These are phyloP conservation scores for Coffea eugenioides DNA, from an alignment of 257 asterid species.

Conservation along the genomic window DNA sequence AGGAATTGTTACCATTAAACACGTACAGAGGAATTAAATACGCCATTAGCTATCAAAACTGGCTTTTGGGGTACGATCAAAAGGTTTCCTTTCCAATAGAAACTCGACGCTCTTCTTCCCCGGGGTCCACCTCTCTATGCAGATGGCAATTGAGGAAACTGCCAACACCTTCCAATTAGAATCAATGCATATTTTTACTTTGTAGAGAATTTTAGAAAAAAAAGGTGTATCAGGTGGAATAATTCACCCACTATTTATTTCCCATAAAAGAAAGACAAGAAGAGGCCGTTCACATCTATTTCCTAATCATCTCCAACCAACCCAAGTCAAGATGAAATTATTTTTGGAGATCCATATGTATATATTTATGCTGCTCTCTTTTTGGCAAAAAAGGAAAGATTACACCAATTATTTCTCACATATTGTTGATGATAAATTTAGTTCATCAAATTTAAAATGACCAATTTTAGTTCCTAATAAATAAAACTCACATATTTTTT, in stretches of 20 bases:
- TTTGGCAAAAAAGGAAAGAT: no score
- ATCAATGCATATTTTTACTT: background rate
- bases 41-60: background rate
- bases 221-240: background rate
- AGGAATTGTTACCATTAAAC: no score
- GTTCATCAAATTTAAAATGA: no score
- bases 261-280: background rate
- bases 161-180: background rate
- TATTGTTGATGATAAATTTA: no score
- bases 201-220: background rate
- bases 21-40: background rate
- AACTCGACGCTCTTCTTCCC: background rate
- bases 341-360: no score
- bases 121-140: background rate
- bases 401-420: no score
- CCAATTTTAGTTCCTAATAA: no score
- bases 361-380: no score
- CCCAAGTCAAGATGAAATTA: no score
- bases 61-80: background rate
- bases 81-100: background rate
- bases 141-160: background rate
- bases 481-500: no score
- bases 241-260: background rate
- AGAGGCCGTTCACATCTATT: background rate
- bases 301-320: background rate